Conservation (phyloP, 306 rosid genomes). For the Ochetophila trinervis region DNA sequence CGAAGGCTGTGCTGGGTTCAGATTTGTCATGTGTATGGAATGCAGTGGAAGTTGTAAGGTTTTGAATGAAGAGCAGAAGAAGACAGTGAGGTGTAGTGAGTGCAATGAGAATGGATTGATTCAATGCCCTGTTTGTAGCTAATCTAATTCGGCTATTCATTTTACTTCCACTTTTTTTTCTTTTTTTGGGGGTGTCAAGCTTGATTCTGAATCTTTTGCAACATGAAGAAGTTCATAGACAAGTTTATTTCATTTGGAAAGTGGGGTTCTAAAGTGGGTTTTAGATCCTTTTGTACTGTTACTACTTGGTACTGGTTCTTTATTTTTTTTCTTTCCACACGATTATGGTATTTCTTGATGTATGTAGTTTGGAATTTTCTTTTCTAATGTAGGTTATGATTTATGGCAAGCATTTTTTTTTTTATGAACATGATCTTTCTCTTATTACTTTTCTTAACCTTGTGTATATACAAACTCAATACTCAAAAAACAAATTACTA, state of each 20-base stretch:
- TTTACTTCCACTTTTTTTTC: not conserved
- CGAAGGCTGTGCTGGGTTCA: slow-evolving; percentile 69
- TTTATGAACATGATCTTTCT: slow-evolving; percentile 15
- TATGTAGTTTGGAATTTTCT: too few species aligned
- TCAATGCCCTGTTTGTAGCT: slow-evolving; percentile 74
- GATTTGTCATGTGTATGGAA: slow-evolving; percentile 70
- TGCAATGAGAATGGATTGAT: slow-evolving; percentile 91
- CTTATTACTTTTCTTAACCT: slow-evolving; percentile 19
- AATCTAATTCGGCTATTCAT: not conserved
- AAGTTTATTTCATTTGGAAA: not conserved
- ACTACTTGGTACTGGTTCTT: too few species aligned
- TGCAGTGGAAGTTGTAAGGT: slow-evolving; percentile 94
- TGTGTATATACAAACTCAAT: too few species aligned
- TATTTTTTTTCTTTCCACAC: not conserved
- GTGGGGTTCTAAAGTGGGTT: slow-evolving; percentile 63
- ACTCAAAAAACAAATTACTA: too few species aligned
- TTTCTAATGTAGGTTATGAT: too few species aligned
- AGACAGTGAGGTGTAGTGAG: slow-evolving; percentile 55
- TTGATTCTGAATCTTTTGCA: not conserved
- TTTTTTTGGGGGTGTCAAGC: not conserved
- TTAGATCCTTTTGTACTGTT: slow-evolving; percentile 42
- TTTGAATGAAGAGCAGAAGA: slow-evolving; percentile 48
- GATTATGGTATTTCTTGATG: not conserved
- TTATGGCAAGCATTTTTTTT: too few species aligned
- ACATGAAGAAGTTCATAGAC: slow-evolving; percentile 1